Base-by-base conservation (phyloP, 306 rosid genomes). In the Begonia loranthoides region DNA sequence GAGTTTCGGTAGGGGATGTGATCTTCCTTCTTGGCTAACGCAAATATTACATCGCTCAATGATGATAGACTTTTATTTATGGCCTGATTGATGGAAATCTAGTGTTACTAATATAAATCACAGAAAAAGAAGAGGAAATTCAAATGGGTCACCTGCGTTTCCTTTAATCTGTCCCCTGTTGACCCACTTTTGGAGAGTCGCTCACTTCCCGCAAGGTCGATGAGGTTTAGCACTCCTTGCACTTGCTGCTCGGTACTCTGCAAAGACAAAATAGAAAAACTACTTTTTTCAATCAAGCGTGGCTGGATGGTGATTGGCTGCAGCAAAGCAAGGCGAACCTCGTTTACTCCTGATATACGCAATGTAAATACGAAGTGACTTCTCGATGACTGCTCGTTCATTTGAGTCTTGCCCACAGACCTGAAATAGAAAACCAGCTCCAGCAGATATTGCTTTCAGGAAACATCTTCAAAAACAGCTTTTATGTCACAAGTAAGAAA, bases 381-480 rank as follows among this genome's bases (percentile, higher is more conserved):
- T 73, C 96, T 86, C 3, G 99, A 90, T 44, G 99, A 90, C 41
- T 90, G 94, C 54, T 90, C 99, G 51, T 90, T 90, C 99, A 90
- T 90, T 24, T 83, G 87, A 9, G 99, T 92, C 70, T 70, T 86
- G 49, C 96, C 94, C 41, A 92, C 95, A n/a, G 96, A 86, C 80
- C 99, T 92, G 66, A 62, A 46, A 67, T 24, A 40, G 50, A 10
- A 66, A 9, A 22, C 38, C 57, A 50, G 22, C 58, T 10, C 47
- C 47, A 43, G 15, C 15, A 4, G 10, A 9, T 12, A 43, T n/a
- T 43, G 10, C n/a, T 28, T 28, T 5, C 36, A 28, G 22, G 22
- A 19, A 19, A 19, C 22, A 19, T 19, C 22, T 19, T 19, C 22
- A 19, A 19, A 28, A 28, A 28, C 36, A 4, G 4, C 6, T 28